Base-by-base conservation (phyloP, 805 yeast genomes). In the Candida odintsovae region DNA sequence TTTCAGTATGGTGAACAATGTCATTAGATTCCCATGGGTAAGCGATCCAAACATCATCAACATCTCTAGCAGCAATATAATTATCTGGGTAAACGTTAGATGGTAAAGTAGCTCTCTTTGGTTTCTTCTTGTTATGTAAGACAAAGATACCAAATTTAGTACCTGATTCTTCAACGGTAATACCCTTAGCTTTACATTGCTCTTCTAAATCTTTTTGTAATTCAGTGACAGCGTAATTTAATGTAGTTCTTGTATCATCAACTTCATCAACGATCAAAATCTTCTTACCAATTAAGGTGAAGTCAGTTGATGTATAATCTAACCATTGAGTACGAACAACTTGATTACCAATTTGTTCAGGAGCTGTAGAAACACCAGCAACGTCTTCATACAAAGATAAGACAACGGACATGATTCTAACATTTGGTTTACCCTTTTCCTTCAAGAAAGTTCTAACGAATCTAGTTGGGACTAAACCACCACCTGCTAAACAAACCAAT, bases 391-490 rank as follows among this genome's bases (percentile, higher is more conserved):
- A 92, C 46, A 92, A 74, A 1, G 97, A 89, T 55, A 92, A 75
- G 29, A 94, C 95, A 56, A 92, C 88, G 41, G 99, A 97, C 81
- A 90, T 92, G 61, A 92, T 89, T 59, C 96, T 83, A 50, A 90
- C 83, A 59, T 90, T 92, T 57, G 95, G 92, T 50, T 83, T 72
- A 50, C 95, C 95, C 26, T 86, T 87, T 55, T 83, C 86, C 67
- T 90, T 92, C 56, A 92, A 73, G 68, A 92, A 94, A 2, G 98
- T 83, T 66, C 99, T 81, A 64, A 92, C 76, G 69, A 94, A 94
- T 66, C 99, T 81, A 9, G 99, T 97, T 23, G 98, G 99, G 48
- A 92, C 94, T 67, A 92, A 88, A 2, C 98, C 99, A 64, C 99
- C 96, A 58, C 96, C 96, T 61, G 96, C 99, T 60, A 92, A 89